A percentile compares a stretch with the other conserved stretches of the same genome.
Conservation (phyloP, 2,329 filamentous ascomycete species). For the Rhytidhysteron rufulum region DNA sequence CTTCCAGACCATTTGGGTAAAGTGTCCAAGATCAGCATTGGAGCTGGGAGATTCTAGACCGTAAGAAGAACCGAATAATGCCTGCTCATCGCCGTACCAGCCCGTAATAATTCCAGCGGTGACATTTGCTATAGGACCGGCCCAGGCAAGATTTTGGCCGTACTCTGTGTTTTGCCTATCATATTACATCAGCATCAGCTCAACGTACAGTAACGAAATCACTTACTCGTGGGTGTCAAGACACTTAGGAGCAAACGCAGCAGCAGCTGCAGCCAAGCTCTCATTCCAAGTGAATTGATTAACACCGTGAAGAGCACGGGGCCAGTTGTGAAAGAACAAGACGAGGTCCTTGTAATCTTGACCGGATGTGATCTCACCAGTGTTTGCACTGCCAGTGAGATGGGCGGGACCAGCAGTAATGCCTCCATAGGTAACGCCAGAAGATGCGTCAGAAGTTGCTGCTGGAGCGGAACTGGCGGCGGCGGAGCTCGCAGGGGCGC, state of each 20-base stretch:
- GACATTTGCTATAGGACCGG: conserved; percentile 54
- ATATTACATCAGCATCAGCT: conserved; percentile 15
- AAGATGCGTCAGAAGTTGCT: background rate
- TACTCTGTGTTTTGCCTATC: too few species aligned
- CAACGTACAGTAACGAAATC: background rate
- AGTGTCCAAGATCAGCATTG: conserved; percentile 32
- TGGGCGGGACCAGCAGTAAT: conserved; percentile 7
- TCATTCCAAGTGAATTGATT: conserved; percentile 62
- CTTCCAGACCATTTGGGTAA: conserved; percentile 39
- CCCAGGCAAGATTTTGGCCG: conserved; percentile 81
- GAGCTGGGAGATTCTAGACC: conserved; percentile 46
- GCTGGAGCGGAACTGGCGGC: background rate
- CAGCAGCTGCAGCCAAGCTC: conserved; percentile 59
- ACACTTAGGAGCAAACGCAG: conserved; percentile 69
- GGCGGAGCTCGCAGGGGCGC: conserved; percentile 2
- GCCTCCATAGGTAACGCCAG: conserved; percentile 1
- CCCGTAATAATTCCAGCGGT: conserved; percentile 69
- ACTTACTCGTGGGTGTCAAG: conserved; percentile 63
- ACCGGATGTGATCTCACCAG: conserved; percentile 17
- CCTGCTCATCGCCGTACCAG: conserved; percentile 85
- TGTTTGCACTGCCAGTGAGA: conserved; percentile 19
- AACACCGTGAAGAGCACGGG: conserved; percentile 78
- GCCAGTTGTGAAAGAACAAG: conserved; percentile 76
- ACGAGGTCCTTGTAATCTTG: conserved; percentile 26
- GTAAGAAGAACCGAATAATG: conserved; percentile 53